Conservation (phyloP, 164 flowering plant species). For the Kingdonia uniflora region DNA sequence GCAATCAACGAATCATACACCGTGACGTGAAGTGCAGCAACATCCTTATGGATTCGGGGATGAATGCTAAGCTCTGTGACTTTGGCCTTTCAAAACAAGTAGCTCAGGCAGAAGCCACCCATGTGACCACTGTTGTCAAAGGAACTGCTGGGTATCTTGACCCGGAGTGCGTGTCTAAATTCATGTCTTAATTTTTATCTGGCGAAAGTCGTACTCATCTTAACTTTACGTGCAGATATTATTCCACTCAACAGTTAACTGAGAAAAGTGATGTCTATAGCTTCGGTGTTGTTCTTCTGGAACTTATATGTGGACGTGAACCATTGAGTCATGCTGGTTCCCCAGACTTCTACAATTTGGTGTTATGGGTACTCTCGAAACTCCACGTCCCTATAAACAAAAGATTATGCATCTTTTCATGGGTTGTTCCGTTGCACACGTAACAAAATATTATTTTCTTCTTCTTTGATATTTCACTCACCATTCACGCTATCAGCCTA, state of each 20-base stretch:
- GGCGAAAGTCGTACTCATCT: slow-evolving; percentile 3
- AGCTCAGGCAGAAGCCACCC: slow-evolving; percentile 52
- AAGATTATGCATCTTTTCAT: no score
- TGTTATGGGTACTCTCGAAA: slow-evolving; percentile 57
- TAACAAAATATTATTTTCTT: no score
- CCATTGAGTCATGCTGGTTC: slow-evolving; percentile 60
- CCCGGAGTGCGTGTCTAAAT: slow-evolving; percentile 55
- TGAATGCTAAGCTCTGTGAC: slow-evolving; percentile 82
- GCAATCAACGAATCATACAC: slow-evolving; percentile 74
- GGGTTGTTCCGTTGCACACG: no score
- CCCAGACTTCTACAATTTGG: slow-evolving; percentile 81
- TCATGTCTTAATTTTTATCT: not conserved
- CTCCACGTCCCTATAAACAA: no score
- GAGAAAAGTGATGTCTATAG: slow-evolving; percentile 90
- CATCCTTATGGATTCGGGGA: slow-evolving; percentile 61
- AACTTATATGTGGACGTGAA: slow-evolving; percentile 85
- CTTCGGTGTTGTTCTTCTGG: slow-evolving; percentile 86
- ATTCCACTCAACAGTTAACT: slow-evolving; percentile 72
- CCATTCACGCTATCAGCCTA: no score
- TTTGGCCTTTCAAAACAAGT: slow-evolving; percentile 89
- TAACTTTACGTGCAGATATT: slow-evolving; percentile 42
- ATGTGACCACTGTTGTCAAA: slow-evolving; percentile 75
- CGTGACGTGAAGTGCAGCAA: slow-evolving; percentile 83
- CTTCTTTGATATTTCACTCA: no score
- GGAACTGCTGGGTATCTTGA: slow-evolving; percentile 92